phyloP scores from a whole-genome alignment of 176 grass and related monocot species.

The Tillandsia fasciculata region DNA sequence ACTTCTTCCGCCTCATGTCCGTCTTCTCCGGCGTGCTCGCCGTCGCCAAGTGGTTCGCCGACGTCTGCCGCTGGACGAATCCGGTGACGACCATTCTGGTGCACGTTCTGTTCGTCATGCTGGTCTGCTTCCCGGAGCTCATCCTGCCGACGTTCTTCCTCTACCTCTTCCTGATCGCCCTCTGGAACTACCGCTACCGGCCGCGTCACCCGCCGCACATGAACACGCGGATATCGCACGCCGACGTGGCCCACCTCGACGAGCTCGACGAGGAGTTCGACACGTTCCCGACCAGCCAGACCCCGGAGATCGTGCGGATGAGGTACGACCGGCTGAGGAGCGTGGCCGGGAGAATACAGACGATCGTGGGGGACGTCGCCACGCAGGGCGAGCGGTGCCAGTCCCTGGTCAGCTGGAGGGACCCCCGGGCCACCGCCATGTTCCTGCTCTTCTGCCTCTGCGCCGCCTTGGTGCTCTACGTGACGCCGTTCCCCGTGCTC shows the following conservation, averaged over 20 bases:
- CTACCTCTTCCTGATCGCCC: conserved; percentile 86
- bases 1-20: conserved; percentile 79
- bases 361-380: conserved; percentile 78
- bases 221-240: conserved; percentile 75
- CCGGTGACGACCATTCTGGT: conserved; percentile 63
- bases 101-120: conserved; percentile 71
- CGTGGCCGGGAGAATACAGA: conserved; percentile 78
- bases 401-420: conserved; percentile 68
- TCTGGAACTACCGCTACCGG: conserved; percentile 62
- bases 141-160: conserved; percentile 89
- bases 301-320: conserved; percentile 60
- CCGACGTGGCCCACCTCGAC: conserved; percentile 54
- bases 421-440: conserved; percentile 63
- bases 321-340: conserved; percentile 75
- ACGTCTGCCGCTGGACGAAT: conserved; percentile 81
- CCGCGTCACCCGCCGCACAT: conserved; percentile 76
- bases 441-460: conserved; percentile 67
- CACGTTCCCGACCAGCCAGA: conserved; percentile 68
- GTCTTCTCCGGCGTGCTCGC: conserved; percentile 40
- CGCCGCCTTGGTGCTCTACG: conserved; percentile 58
- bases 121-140: conserved; percentile 82
- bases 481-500: conserved; percentile 65
- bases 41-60: conserved; percentile 44
- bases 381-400: conserved; percentile 79
- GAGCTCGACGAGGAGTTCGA: conserved; percentile 98